Percentiles rank a stretch among this genome's conserved stretches.
Conservation (phyloP, 2,329 filamentous ascomycete species). For the Metarhizium album region DNA sequence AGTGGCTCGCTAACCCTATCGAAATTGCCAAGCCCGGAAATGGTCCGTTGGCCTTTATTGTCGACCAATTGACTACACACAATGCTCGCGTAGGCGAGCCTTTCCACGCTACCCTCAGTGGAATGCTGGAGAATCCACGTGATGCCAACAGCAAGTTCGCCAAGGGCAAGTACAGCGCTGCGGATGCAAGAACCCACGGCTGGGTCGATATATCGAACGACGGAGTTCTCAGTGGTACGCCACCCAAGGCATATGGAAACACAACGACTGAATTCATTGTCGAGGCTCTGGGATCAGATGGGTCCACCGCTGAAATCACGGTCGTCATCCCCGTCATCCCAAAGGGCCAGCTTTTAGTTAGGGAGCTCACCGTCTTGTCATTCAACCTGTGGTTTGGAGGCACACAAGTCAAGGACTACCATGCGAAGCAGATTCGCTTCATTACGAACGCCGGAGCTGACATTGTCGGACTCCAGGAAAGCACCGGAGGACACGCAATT, state of each 20-base stretch:
- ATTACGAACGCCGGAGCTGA: slow-evolving; percentile 21
- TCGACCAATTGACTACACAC: slow-evolving; percentile 19
- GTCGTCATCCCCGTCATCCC: slow-evolving; percentile 23
- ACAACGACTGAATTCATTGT: slow-evolving; percentile 16
- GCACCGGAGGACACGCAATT: slow-evolving; percentile 17
- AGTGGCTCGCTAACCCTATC: slow-evolving; percentile 24
- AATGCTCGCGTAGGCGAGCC: slow-evolving; percentile 24
- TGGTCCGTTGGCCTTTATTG: slow-evolving; percentile 19
- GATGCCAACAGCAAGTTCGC: slow-evolving; percentile 17
- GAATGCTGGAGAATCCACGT: slow-evolving; percentile 20
- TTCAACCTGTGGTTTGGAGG: slow-evolving; percentile 32
- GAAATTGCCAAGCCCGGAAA: slow-evolving; percentile 15
- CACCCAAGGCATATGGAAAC: slow-evolving; percentile 11
- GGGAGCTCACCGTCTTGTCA: slow-evolving; percentile 23
- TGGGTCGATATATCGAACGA: slow-evolving; percentile 24
- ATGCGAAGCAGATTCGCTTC: slow-evolving; percentile 28
- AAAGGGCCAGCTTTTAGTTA: slow-evolving; percentile 18
- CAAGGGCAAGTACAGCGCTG: slow-evolving; percentile 11
- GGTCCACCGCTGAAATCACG: slow-evolving; percentile 15
- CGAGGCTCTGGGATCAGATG: slow-evolving; percentile 16
- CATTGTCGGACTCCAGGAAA: slow-evolving; percentile 28
- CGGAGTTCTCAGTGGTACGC: slow-evolving; percentile 26
- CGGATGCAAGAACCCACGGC: slow-evolving; percentile 2
- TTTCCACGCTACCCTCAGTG: slow-evolving; percentile 21
- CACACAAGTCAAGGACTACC: slow-evolving; percentile 24